Conservation (phyloP, 2,329 filamentous ascomycete genomes). For the Fusarium newnesense region DNA sequence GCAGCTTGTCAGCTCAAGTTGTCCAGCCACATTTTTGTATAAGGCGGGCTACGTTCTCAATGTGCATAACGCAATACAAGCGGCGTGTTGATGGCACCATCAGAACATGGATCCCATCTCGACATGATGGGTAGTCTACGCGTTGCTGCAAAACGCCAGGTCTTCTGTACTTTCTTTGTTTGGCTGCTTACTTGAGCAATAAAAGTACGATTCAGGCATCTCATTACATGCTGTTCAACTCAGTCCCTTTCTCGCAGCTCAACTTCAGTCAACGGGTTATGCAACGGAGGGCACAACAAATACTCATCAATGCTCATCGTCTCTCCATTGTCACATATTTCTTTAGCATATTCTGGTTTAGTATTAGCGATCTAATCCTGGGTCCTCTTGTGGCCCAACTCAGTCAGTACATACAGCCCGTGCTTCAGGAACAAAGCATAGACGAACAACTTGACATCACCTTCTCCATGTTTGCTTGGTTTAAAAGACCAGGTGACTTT, state of each 20-base stretch:
- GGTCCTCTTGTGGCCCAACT: background rate
- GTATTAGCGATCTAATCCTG: background rate
- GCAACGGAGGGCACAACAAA: background rate
- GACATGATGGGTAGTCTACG: conserved; percentile 1
- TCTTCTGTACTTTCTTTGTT: background rate
- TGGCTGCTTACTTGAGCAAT: background rate
- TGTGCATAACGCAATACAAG: conserved; percentile 4
- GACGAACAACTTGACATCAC: background rate
- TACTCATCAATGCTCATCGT: background rate
- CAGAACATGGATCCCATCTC: conserved; percentile 8
- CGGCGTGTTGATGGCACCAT: conserved; percentile 9
- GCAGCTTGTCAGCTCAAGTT: conserved; percentile 30
- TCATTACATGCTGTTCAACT: background rate
- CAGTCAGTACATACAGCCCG: background rate
- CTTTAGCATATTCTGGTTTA: background rate
- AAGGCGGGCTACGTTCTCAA: conserved; percentile 16
- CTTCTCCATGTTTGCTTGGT: background rate
- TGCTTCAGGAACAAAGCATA: background rate
- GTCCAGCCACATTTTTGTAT: conserved; percentile 25
- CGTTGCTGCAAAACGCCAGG: background rate
- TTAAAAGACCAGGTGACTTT: background rate
- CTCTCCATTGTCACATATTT: background rate
- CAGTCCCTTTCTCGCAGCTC: background rate
- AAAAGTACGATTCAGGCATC: background rate
- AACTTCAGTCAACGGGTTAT: background rate